Conservation (phyloP, 2,329 filamentous ascomycete genomes). For the Colletotrichum karsti region DNA sequence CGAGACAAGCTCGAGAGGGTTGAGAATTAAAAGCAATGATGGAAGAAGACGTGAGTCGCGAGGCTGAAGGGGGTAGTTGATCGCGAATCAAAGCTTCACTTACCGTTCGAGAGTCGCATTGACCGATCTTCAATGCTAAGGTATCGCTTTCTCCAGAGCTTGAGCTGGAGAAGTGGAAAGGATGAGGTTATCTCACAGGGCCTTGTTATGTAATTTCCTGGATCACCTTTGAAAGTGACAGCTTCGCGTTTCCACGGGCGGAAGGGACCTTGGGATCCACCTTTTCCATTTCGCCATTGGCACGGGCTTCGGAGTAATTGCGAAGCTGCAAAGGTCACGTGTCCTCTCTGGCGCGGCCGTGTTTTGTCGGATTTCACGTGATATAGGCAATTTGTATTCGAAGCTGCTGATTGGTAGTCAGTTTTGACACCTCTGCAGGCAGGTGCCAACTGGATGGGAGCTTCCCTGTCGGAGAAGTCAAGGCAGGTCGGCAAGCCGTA, state of each 20-base stretch:
- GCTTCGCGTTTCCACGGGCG: conserved; percentile 13
- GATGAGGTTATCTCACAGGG: conserved; percentile 22
- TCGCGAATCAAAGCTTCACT: neutral
- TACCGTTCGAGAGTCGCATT: neutral
- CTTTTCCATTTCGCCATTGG: neutral
- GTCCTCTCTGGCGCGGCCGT: too few relatives aligned
- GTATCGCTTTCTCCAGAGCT: neutral
- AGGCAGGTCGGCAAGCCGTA: neutral
- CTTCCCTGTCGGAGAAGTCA: neutral
- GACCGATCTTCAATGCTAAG: neutral
- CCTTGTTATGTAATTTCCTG: conserved; percentile 23
- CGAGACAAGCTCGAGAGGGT: neutral
- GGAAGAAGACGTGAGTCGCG: neutral
- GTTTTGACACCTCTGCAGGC: neutral
- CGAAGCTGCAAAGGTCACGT: neutral
- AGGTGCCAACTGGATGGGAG: neutral
- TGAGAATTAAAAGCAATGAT: neutral
- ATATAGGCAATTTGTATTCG: neutral
- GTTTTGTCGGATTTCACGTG: too few relatives aligned
- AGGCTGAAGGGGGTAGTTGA: neutral
- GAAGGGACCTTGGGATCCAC: neutral
- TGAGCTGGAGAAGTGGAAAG: conserved; percentile 1
- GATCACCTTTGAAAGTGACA: conserved; percentile 23
- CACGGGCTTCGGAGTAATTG: conserved; percentile 10
- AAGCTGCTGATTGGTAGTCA: neutral